Conservation (phyloP, 2,329 filamentous ascomycete genomes). For the Neurospora sp. region DNA sequence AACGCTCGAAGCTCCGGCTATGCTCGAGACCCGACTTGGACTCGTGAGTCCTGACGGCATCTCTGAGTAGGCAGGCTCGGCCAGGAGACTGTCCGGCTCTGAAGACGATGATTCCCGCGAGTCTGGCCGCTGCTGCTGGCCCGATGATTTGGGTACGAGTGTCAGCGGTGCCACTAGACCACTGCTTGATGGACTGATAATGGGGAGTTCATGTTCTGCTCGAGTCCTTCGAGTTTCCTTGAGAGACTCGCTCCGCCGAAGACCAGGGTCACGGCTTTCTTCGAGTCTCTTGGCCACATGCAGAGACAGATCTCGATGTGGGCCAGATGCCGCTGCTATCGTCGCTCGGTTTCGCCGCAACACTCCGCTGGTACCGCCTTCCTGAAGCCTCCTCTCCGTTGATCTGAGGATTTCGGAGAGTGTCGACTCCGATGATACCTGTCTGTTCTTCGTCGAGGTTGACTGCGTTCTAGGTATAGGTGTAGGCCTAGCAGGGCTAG, state of each 20-base stretch:
- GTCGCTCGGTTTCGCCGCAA: conserved; percentile 19
- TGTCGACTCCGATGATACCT: conserved; percentile 35
- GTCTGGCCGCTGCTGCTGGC: conserved; percentile 14
- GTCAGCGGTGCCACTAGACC: background rate
- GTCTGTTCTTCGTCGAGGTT: conserved; percentile 14
- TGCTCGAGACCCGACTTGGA: conserved; percentile 26
- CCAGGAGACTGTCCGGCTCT: conserved; percentile 33
- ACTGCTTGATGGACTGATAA: background rate
- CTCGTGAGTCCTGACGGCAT: conserved; percentile 31
- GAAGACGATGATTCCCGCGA: conserved; percentile 27
- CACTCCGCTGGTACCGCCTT: conserved; percentile 6
- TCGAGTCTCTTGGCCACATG: background rate
- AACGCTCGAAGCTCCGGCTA: background rate
- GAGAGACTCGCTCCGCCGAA: background rate
- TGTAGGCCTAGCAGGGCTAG: conserved; percentile 6
- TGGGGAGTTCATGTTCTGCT: background rate
- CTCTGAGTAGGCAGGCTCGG: conserved; percentile 14
- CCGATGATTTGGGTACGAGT: background rate
- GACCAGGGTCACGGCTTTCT: background rate
- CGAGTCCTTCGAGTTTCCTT: background rate
- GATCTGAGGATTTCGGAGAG: conserved; percentile 41
- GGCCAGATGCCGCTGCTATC: conserved; percentile 18
- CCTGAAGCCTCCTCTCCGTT: conserved; percentile 40
- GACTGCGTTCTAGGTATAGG: conserved; percentile 11
- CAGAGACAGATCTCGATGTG: background rate